Base-by-base conservation (phyloP, 2,329 filamentous ascomycete species). In the Ustilaginoidea virens region DNA sequence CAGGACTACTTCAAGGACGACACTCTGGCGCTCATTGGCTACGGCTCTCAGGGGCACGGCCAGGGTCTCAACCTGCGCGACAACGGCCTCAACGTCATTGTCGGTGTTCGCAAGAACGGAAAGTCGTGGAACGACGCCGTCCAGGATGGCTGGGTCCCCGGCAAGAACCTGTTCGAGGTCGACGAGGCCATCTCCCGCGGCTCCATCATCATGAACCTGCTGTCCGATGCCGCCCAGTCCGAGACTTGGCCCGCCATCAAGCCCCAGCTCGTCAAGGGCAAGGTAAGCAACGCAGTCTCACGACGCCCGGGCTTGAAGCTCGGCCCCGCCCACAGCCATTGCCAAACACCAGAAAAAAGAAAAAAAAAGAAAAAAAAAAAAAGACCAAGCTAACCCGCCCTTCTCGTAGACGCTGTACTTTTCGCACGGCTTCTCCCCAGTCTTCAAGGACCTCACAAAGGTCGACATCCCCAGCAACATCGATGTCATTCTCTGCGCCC, bases 1-100 rank as follows among this genome's bases (percentile, higher is more conserved):
- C 45, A 93, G 81, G 83, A 96, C 42, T 98, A 87, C 78, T 98
- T 98, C 81, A 96, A 96, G 75, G 74, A 98, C 66, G 90, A 98
- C 63, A 96, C 87, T 45, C 82, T 98, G 48, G 90, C 90, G 53
- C 80, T 98, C 53, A 98, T 98, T 61, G 90, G 90, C 58, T 98
- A 98, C 65, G 90, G 69, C 51, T 94, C 86, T 40, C 86, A 94
- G 68, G 90, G 90, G 50, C 90, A 98, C 72, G 90, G 90, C 46
- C 90, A 98, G 69, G 92, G 90, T 58, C 82, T 98, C 40, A 98
- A 98, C 75, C 80, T 98, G 57, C 87, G 90, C 63, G 90, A 98
- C 74, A 94, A 98, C 67, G 90, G 90, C 57, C 74, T 98, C 47
- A 96, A 96, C 61, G 90, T 98, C 63, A 94, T 98, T 55, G 72